These are phyloP conservation scores for Rossbeevera mucosa DNA, from an alignment of 768 basidiomycete species.

Conservation along the genomic window DNA sequence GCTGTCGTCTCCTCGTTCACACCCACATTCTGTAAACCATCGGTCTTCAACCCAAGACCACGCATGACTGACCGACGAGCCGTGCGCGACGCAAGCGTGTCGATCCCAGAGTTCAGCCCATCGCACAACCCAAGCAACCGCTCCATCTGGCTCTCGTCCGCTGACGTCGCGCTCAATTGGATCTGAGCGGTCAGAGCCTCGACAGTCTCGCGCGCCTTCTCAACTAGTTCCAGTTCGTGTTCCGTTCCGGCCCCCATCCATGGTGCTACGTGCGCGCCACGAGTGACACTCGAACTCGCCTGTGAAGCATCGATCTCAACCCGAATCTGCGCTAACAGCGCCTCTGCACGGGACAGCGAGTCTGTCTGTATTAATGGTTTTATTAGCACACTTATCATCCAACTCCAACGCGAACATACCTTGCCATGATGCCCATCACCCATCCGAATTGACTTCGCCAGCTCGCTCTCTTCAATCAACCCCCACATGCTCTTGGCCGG, in stretches of 20 bases:
- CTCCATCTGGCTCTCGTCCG: background rate
- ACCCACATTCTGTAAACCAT: background rate
- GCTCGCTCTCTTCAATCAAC: conserved; percentile 81
- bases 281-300: background rate
- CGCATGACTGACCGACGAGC: background rate
- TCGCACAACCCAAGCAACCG: background rate
- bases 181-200: conserved; percentile 33
- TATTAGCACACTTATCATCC: background rate
- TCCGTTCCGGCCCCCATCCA: background rate
- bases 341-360: background rate
- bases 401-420: conserved; percentile 29
- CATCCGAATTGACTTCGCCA: conserved; percentile 64
- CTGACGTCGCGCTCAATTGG: background rate
- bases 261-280: background rate
- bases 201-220: conserved; percentile 23
- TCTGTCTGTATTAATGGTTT: background rate
- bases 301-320: background rate
- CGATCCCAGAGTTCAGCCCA: background rate
- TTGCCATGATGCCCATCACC: conserved; percentile 35
- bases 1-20: background rate
- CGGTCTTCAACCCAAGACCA: background rate
- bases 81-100: background rate
- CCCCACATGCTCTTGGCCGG: conserved; percentile 71
- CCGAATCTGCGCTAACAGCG: background rate
- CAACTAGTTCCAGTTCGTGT: conserved; percentile 22